phyloP scores from a whole-genome alignment of 257 asterid genomes.

The Catharanthus roseus region DNA sequence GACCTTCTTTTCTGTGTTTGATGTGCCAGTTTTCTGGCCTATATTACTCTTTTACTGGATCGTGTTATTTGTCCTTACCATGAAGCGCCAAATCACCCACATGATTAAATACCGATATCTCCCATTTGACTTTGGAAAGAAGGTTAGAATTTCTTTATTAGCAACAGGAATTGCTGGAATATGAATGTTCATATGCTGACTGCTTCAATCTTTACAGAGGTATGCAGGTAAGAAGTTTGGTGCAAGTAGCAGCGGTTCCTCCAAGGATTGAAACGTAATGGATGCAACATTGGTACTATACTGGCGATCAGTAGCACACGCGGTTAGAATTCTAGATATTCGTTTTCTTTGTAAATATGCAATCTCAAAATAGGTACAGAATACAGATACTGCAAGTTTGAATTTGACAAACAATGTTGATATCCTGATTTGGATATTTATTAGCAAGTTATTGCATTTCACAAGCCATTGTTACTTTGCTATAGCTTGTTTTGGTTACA shows the following conservation, averaged over 20 bases:
- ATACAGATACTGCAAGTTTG: neutral
- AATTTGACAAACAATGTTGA: neutral
- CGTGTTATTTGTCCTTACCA: conserved; percentile 64
- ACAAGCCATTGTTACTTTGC: neutral
- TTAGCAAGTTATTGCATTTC: neutral
- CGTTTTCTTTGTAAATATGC: neutral
- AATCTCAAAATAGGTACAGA: neutral
- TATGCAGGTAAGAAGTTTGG: neutral
- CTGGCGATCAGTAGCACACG: neutral
- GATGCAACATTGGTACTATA: neutral
- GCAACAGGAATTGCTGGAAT: neutral
- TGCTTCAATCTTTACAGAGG: neutral
- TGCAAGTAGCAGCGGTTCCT: neutral
- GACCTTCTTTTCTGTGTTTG: conserved; percentile 79
- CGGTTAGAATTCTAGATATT: neutral
- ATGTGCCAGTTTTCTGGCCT: conserved; percentile 86
- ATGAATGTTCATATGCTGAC: neutral
- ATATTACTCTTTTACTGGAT: conserved; percentile 70
- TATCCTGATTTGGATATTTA: neutral
- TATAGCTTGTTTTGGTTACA: too few relatives aligned
- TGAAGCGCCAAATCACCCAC: conserved; percentile 81
- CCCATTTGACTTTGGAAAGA: conserved; percentile 70
- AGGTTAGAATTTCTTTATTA: conserved; percentile 31
- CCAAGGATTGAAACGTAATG: neutral
- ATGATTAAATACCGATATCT: conserved; percentile 73